These are phyloP conservation scores for Staphylotrichum longicolle DNA, from an alignment of 495 filamentous ascomycete species.

Conservation along the genomic window DNA sequence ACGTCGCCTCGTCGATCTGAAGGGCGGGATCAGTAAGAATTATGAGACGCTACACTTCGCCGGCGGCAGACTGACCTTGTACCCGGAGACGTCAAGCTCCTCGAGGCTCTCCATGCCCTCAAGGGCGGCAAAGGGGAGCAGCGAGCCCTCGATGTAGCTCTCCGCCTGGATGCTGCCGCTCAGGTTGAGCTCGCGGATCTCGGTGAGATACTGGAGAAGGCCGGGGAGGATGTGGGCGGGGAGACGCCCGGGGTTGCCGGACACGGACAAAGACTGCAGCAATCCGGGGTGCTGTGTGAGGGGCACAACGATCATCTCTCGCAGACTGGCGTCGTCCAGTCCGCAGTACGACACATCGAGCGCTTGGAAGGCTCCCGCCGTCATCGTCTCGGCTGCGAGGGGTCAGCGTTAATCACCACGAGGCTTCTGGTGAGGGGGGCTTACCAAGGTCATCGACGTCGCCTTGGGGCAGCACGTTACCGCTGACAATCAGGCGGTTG, in stretches of 20 bases:
- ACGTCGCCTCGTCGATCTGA: conserved; percentile 53
- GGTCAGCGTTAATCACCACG: neutral
- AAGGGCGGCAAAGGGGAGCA: conserved; percentile 30
- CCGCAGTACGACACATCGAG: conserved; percentile 36
- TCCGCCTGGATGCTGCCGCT: conserved; percentile 83
- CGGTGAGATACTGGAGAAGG: conserved; percentile 23
- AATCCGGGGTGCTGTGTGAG: conserved; percentile 20
- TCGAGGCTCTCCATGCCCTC: conserved; percentile 27
- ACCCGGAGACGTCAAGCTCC: conserved; percentile 74
- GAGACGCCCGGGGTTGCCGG: conserved; percentile 76
- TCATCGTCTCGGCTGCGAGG: conserved; percentile 30
- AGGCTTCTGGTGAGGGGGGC: neutral
- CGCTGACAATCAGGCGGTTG: conserved; percentile 31
- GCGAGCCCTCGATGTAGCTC: conserved; percentile 28
- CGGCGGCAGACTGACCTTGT: conserved; percentile 47
- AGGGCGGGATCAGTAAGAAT: neutral
- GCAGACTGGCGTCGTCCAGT: conserved; percentile 28
- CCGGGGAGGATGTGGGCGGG: conserved; percentile 26
- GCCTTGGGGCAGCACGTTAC: conserved; percentile 25
- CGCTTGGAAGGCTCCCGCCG: conserved; percentile 26
- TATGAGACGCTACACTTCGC: too few species aligned
- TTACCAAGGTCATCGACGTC: conserved; percentile 36
- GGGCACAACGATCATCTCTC: conserved; percentile 49
- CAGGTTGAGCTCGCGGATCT: conserved; percentile 57
- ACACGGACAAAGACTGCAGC: conserved; percentile 57